Base-by-base conservation (phyloP, 2,329 filamentous ascomycete genomes). In the Fusarium concolor region DNA sequence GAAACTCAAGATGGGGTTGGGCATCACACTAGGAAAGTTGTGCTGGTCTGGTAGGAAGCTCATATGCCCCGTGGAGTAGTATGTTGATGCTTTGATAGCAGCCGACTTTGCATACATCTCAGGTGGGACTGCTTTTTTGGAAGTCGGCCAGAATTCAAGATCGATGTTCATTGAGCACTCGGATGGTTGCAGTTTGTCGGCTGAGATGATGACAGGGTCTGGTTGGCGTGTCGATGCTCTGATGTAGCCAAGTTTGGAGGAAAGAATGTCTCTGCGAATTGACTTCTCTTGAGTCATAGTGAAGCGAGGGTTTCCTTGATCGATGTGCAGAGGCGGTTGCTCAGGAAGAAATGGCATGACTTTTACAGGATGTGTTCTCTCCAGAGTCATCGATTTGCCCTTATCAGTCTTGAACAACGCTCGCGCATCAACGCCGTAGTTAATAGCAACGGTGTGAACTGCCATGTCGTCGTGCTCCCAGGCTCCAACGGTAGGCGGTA, bases 401-500 rank as follows among this genome's bases (percentile, higher is more conserved):
- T 44, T 55, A 0, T 52, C 18, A 1, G 41, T 31, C 39, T 28
- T 22, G 53, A 39, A 15, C 0, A 38, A 15, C 1, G 58, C 49
- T 7, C 63, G 41, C 0, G 45, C 61, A 5, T 57, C 58, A 6
- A 73, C 60, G 1, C 57, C 61, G 10, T 73, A 73, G 2, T 49
- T 56, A 4, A 73, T 41, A 12, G 17, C 47, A 4, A 61, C 7
- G 0, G 63, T 62, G 10, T 71, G 66, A 5, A 71, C 67, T 4
- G 63, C 47, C 22, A 68, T 57, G 5, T 73, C 71, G n/a, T 68
- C 57, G 5, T 57, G 53, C 5, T 71, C 64, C 68, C 66, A 73
- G 1, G 52, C 37, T 6, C 71, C 71, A 17, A 72, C 11, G 2
- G 66, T 72, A 3, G 71, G 71, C 1, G 70, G 70, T 7, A 64